Base-by-base conservation (phyloP, 257 asterid genomes). In the Plantago ovata region DNA sequence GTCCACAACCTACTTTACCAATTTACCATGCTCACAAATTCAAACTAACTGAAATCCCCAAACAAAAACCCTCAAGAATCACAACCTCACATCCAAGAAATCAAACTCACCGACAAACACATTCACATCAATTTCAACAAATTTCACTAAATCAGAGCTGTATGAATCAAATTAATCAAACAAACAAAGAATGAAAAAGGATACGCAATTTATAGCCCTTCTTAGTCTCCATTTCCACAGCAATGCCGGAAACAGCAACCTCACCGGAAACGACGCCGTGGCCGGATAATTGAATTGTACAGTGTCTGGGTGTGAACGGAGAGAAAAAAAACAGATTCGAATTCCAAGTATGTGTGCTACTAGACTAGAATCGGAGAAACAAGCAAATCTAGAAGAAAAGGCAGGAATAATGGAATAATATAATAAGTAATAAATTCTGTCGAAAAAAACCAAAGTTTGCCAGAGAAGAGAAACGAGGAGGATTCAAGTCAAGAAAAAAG, bases 131-230 rank as follows among this genome's bases (percentile, higher is more conserved):
- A 9, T 75, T 67, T 10, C 32, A 24, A 24, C 5, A 2, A 24
- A 24, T 2, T 24, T 5, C 32, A 2, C 32, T 24, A 2, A 24
- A 24, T 24, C 32, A 24, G 32, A 24, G 32, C 5, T 24, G 32
- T 5, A 24, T 2, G 48, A 53, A 66, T 66, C 71, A 69, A 75
- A 57, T 48, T 38, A 69, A 72, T 38, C 45, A n/a, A 61, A 62
- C 18, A 19, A 61, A 65, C 41, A 46, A 53, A 56, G 75, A 56
- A 84, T 94, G 95, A 89, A 56, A 77, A 56, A 84, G 95, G 95
- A 89, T 89, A 93, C 97, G 99, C 77, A 93, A 72, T 78, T 93
- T 93, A 66, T 93, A 93, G 33, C 97, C 96, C 32, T 97, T 94
- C 60, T 84, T 84, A 0, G 36, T 28, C 64, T 89, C 89, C 97